Evolutionary conservation across 75 land plant species (phyloP).

Genomic region (Cryptomeria japonica): DNA sequence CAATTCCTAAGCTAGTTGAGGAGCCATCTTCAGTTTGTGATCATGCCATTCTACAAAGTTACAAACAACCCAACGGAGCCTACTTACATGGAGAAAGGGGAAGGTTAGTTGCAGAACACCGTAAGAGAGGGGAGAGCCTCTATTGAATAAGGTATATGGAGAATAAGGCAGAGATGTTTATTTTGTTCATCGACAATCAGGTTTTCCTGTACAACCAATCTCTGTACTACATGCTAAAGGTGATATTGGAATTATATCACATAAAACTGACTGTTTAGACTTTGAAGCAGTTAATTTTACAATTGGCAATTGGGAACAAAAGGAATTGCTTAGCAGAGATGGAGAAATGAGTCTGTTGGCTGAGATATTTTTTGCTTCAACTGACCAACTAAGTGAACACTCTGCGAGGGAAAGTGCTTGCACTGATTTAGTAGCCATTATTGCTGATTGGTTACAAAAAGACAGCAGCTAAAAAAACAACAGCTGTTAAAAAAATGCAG

Average conservation of each 20-base stretch:
- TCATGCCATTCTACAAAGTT: conserved; percentile 23
- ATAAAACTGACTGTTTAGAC: conserved; percentile 35
- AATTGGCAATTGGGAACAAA: conserved; percentile 77
- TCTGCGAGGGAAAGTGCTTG: conserved; percentile 98
- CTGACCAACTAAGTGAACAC: conserved; percentile 87
- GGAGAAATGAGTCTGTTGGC: conserved; percentile 76
- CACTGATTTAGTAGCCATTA: conserved; percentile 87
- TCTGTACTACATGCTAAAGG: not conserved
- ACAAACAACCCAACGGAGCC: conserved; percentile 49
- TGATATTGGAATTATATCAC: not conserved
- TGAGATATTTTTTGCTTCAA: conserved; percentile 85
- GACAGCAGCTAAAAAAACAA: no score
- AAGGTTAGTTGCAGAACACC: conserved; percentile 71
- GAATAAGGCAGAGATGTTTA: conserved; percentile 97
- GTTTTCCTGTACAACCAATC: conserved; percentile 28
- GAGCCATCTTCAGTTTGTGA: conserved; percentile 40
- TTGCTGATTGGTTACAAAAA: conserved; percentile 90
- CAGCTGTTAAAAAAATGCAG: no score
- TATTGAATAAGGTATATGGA: conserved; percentile 76
- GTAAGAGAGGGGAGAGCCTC: conserved; percentile 78
- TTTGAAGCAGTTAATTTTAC: conserved; percentile 94
- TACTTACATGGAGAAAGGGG: conserved; percentile 83
- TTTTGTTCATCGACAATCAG: no score
- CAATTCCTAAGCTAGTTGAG: conserved; percentile 30
- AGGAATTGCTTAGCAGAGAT: conserved; percentile 79